Evolutionary conservation across 306 rosid species (phyloP), one percentile per base, ranked within the genome.

Genomic region (Cicer arietinum): DNA sequence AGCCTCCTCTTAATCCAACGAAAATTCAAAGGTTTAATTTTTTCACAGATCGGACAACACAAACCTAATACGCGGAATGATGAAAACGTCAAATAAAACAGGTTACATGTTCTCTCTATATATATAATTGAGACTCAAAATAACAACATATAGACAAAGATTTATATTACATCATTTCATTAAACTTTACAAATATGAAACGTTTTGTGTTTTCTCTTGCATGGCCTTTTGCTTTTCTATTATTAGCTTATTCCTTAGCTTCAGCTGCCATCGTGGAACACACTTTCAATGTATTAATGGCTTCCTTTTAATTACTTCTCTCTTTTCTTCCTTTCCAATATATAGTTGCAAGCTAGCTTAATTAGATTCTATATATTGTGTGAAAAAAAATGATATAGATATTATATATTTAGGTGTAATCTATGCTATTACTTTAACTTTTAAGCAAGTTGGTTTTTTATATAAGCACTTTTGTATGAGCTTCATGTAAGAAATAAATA

Each of bases 221-320:
- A 54, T 74, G 80, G 76, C 50, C 48, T 74, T 80, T 80, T 80
- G 84, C 46, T 74, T 63, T 80, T 67, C 3, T 59, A 10, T 61
- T 74, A 39, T 61, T 74, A 39, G 80, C 66, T 67, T 67, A 58
- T 65, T 74, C 84, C 1, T 74, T 74, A 20, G 79, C 58, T 59
- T 63, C 68, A 46, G 80, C 71, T 58, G 71, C 80, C 9, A 20
- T 80, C n/a, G 84, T 74, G 50, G 80, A 80, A 48, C 71, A 80
- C 22, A 80, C 71, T 6, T 80, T 30, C 48, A 66, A 69, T 54
- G 93, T 89, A 85, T 17, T 7, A 84, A 81, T 76, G 37, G 10
- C 2, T 13, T 42, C 22, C 0, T 6, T 22, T 14, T 7, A 30
- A 30, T 42, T 14, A 13, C 14, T 20, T 8, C 48, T 41, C 42